A percentile compares a stretch with the other conserved stretches of the same genome.
Evolutionary conservation across 495 filamentous ascomycete genomes (phyloP).

Genomic region (Aspergillus sclerotioniger): DNA sequence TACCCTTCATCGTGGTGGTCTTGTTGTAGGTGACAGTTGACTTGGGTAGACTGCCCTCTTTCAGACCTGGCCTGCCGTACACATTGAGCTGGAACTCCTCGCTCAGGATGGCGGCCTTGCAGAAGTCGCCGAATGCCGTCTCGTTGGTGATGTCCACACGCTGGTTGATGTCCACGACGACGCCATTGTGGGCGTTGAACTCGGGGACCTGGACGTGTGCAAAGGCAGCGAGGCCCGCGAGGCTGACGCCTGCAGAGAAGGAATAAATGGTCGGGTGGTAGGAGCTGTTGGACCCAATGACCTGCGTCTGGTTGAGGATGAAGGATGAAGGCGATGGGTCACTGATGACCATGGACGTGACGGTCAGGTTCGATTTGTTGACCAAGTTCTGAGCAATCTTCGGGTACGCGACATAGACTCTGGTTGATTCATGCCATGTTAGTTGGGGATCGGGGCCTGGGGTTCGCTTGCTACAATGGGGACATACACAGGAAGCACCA

Average conservation of each 20-base stretch:
- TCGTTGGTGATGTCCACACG: conserved; percentile 50
- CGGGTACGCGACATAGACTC: conserved; percentile 70
- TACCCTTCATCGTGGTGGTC: conserved; percentile 56
- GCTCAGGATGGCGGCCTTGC: conserved; percentile 50
- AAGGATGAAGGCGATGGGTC: conserved; percentile 58
- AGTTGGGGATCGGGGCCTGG: not conserved
- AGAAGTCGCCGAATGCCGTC: conserved; percentile 57
- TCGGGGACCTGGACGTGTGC: conserved; percentile 55
- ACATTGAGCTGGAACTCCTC: conserved; percentile 60
- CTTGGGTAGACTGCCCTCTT: conserved; percentile 49
- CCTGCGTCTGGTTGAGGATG: conserved; percentile 50
- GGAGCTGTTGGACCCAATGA: conserved; percentile 43
- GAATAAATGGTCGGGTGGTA: conserved; percentile 56
- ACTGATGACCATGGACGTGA: conserved; percentile 57
- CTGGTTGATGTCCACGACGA: conserved; percentile 52
- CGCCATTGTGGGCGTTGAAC: conserved; percentile 55
- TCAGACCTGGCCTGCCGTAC: conserved; percentile 54
- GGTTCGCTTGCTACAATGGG: not conserved
- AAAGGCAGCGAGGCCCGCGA: conserved; percentile 55
- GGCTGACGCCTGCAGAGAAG: conserved; percentile 53
- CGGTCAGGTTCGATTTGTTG: conserved; percentile 58
- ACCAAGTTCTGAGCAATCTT: conserved; percentile 68
- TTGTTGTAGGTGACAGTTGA: conserved; percentile 56
- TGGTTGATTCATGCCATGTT: conserved; percentile 28
- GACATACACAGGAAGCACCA: conserved; percentile 67